phyloP scores from a whole-genome alignment of 345 rosid species.

The Populus nigra region DNA sequence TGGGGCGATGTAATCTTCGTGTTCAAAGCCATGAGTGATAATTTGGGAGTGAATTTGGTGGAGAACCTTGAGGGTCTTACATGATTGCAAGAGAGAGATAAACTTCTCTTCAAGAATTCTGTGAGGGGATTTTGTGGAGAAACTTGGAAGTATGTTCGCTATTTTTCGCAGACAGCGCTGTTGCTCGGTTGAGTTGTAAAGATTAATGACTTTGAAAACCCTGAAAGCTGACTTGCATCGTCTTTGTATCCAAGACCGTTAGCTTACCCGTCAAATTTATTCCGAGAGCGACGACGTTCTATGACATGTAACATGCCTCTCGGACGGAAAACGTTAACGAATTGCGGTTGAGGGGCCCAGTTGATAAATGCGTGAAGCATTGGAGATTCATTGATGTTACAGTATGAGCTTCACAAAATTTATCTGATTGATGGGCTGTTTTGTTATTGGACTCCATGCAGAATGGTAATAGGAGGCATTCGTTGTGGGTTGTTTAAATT shows the following conservation, averaged over 20 bases:
- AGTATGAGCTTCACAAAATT: no score
- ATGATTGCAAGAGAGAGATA: slow-evolving; percentile 54
- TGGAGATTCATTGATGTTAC: no score
- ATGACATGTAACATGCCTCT: no score
- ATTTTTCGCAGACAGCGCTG: slow-evolving; percentile 17
- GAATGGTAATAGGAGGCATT: no score
- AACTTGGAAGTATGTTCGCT: slow-evolving; percentile 29
- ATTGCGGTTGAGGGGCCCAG: no score
- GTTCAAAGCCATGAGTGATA: slow-evolving; percentile 33
- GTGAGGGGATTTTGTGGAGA: slow-evolving; percentile 26
- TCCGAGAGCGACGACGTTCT: no score
- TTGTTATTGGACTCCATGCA: no score
- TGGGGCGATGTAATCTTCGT: slow-evolving; percentile 45
- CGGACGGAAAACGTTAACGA: no score
- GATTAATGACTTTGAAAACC: neutral
- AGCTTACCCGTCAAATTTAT: neutral
- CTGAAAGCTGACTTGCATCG: neutral
- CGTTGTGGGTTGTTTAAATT: no score
- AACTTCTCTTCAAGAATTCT: slow-evolving; percentile 45
- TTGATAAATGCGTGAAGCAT: no score
- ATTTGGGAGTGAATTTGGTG: slow-evolving; percentile 57
- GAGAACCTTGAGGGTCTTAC: slow-evolving; percentile 56
- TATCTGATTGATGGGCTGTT: no score
- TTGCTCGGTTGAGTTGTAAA: neutral
- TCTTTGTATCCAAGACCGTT: neutral